A percentile compares a stretch with the other conserved stretches of the same genome.
Evolutionary conservation across 345 rosid species (phyloP).

Genomic region (Eucalyptus victrix): DNA sequence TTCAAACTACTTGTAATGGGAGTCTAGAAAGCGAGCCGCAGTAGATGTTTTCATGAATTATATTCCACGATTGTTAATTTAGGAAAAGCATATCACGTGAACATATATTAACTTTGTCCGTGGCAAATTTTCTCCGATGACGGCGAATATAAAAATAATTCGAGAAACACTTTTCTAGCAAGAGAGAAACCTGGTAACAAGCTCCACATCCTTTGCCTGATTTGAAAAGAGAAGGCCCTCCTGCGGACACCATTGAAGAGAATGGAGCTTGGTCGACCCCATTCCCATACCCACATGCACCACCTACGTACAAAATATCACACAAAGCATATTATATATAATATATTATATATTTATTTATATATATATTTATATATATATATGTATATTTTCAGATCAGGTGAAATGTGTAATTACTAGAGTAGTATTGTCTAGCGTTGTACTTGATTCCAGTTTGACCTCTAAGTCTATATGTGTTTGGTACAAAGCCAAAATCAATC

Average conservation of each 20-base stretch:
- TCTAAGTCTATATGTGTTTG: too few relatives aligned
- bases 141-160: background rate
- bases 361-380: too few relatives aligned
- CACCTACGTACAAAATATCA: constrained; percentile 21
- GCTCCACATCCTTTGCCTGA: constrained; percentile 66
- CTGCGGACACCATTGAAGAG: constrained; percentile 33
- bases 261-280: constrained; percentile 32
- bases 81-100: background rate
- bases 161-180: background rate
- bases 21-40: background rate
- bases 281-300: constrained; percentile 50
- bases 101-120: background rate
- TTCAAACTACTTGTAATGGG: background rate
- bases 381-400: background rate
- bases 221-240: constrained; percentile 36
- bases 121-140: background rate
- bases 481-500: too few relatives aligned
- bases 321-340: background rate
- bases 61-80: background rate
- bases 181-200: constrained; percentile 40
- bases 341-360: too few relatives aligned
- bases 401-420: too few relatives aligned
- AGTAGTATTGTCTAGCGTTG: too few relatives aligned
- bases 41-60: background rate
- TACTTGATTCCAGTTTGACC: too few relatives aligned